Conservation (phyloP, 306 rosid genomes). For the Bauhinia variegata region DNA sequence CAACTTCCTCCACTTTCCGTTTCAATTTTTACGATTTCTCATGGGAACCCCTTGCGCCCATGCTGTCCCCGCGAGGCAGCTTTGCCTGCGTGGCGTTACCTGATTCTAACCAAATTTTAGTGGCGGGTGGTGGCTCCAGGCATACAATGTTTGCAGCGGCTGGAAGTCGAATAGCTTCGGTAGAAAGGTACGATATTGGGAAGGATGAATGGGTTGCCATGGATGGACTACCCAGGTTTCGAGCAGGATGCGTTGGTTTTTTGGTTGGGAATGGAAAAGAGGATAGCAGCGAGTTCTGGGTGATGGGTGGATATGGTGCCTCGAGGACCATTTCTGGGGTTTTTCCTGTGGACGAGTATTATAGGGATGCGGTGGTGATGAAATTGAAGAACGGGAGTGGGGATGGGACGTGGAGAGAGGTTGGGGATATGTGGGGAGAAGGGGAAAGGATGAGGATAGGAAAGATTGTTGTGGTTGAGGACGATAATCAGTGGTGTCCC, state of each 20-base stretch:
- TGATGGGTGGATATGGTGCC: conserved; percentile 86
- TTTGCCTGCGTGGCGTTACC: conserved; percentile 69
- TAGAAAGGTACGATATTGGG: conserved; percentile 65
- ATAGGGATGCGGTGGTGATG: conserved; percentile 69
- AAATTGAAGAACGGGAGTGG: conserved; percentile 44
- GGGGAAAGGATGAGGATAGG: conserved; percentile 67
- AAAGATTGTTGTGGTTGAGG: conserved; percentile 66
- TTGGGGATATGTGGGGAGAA: conserved; percentile 72
- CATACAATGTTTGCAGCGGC: conserved; percentile 74
- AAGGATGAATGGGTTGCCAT: conserved; percentile 68
- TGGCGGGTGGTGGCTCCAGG: conserved; percentile 87
- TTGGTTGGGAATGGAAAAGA: conserved; percentile 49
- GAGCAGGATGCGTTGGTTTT: conserved; percentile 92
- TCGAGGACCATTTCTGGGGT: conserved; percentile 77
- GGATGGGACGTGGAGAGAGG: conserved; percentile 66
- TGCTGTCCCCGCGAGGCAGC: conserved; percentile 80
- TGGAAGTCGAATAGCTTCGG: conserved; percentile 68
- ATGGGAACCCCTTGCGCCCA: conserved; percentile 67
- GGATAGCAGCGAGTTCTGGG: conserved; percentile 70
- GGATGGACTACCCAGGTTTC: conserved; percentile 67
- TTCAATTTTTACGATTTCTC: conserved; percentile 50
- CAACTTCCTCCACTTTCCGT: conserved; percentile 57
- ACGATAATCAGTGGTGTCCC: conserved; percentile 41
- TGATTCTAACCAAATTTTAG: conserved; percentile 48
- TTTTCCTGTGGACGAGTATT: conserved; percentile 82